Percentiles rank a stretch among this genome's conserved stretches.
Evolutionary conservation across 805 yeast species (phyloP).

Genomic region (Nakazawaea anatomiae): DNA sequence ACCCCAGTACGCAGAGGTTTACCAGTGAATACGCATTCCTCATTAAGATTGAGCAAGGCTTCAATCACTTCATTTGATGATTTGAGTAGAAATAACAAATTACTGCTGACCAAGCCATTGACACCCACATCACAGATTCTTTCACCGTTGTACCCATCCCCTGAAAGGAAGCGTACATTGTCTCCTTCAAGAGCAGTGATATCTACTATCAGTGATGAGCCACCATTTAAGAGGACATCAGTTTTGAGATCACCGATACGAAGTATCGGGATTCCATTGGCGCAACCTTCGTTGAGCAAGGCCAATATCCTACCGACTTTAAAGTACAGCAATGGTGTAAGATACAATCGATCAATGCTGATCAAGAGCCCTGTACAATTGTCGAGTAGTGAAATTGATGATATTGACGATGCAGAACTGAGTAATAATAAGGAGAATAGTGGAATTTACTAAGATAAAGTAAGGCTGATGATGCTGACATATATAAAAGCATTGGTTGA

Average conservation of each 20-base stretch:
- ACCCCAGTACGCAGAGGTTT: conserved; percentile 11
- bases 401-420: conserved; percentile 1
- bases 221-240: background rate
- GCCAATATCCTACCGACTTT: conserved; percentile 3
- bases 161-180: conserved; percentile 4
- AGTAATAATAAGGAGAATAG: background rate
- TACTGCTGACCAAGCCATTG: background rate
- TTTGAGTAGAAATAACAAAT: background rate
- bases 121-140: conserved; percentile 4
- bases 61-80: conserved; percentile 2
- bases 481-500: no score
- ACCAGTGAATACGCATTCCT: background rate
- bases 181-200: conserved; percentile 7
- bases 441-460: background rate
- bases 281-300: background rate
- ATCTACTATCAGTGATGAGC: conserved; percentile 1
- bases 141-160: background rate
- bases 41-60: conserved; percentile 8
- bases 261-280: conserved; percentile 2
- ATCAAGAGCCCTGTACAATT: conserved; percentile 4
- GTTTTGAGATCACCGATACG: conserved; percentile 7
- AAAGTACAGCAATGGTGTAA: background rate
- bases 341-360: background rate
- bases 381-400: conserved; percentile 4
- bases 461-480: no score